Conservation (phyloP, 73 alveolate genomes). For the Paramecium sonneborni region DNA sequence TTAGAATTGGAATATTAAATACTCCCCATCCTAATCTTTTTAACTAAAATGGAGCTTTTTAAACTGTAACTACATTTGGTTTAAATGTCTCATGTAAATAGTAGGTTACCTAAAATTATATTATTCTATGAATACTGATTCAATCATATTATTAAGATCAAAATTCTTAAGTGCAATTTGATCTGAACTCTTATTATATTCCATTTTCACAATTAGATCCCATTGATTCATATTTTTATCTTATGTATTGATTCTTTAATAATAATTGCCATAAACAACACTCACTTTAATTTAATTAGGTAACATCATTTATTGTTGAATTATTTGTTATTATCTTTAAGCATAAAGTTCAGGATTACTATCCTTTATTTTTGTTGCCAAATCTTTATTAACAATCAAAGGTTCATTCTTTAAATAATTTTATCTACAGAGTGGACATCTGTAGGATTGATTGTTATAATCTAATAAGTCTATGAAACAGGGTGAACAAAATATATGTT, state of each 20-base stretch:
- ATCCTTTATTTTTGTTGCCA: background rate
- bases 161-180: background rate
- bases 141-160: background rate
- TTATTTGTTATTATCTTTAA: background rate
- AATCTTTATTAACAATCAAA: background rate
- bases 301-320: background rate
- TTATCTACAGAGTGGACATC: slow-evolving; percentile 1
- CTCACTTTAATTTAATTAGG: background rate
- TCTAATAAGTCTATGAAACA: background rate
- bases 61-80: background rate
- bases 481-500: background rate
- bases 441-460: background rate
- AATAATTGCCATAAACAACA: background rate
- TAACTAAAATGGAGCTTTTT: background rate
- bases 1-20: background rate
- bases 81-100: background rate
- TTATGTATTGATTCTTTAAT: background rate
- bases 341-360: background rate
- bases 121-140: background rate
- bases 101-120: background rate
- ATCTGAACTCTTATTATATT: background rate
- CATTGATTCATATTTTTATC: background rate
- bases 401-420: background rate
- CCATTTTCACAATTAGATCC: background rate
- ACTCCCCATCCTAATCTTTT: background rate